Evolutionary conservation across 23 red algal genomes (phyloP), one percentile per base, ranked within the genome.

Genomic region (Gracilaria caudata): DNA sequence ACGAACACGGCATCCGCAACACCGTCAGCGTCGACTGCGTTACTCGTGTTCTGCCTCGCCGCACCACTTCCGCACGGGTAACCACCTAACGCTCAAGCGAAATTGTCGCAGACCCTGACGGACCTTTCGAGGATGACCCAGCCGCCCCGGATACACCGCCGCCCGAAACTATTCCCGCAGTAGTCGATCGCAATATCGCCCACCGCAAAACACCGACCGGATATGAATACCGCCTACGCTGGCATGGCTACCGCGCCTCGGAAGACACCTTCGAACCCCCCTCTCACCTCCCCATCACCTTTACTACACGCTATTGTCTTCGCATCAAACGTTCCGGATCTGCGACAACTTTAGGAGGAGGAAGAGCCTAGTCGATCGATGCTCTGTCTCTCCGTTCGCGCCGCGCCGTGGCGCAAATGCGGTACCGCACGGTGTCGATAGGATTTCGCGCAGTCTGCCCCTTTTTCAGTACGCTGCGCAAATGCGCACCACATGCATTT

Each of bases 261-360:
- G 5, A 75, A 6, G 37, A 75, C 46, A 75, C 70, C 7, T 41
- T 9, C 32, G 70, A 75, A 53, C 70, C 70, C 5, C 58, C 58
- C 5, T 6, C 58, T 6, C 3, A 64, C 25, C 29, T 32, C 21
- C 58, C 58, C n/a, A n/a, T n/a, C n/a, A n/a, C n/a, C n/a, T n/a
- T n/a, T n/a, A n/a, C n/a, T n/a, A n/a, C n/a, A n/a, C n/a, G n/a
- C n/a, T n/a, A n/a, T n/a, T n/a, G n/a, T n/a, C n/a, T n/a, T n/a
- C n/a, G n/a, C n/a, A n/a, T n/a, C n/a, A n/a, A n/a, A n/a, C n/a
- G n/a, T n/a, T n/a, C n/a, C n/a, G n/a, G n/a, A n/a, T n/a, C n/a
- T n/a, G n/a, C n/a, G n/a, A n/a, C n/a, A n/a, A n/a, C n/a, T n/a
- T n/a, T n/a, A n/a, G n/a, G n/a, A n/a, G n/a, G n/a, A n/a, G n/a